Conservation (phyloP, 331 rosid species). For the Quercus tomentella region DNA sequence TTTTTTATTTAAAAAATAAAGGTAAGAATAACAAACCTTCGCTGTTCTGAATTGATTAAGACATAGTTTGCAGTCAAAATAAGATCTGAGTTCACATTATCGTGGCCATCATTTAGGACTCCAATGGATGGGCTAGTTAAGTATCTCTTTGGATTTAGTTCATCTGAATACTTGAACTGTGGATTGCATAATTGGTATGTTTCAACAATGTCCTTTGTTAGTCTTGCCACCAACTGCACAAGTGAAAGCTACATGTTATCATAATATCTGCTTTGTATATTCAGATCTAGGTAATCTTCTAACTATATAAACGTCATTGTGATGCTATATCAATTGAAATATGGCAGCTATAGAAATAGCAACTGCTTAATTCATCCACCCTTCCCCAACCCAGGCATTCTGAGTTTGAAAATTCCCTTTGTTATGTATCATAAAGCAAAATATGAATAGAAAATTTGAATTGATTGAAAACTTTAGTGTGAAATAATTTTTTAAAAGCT, state of each 20-base stretch:
- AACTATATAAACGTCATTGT: not conserved
- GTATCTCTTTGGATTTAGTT: conserved; percentile 89
- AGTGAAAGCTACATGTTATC: conserved; percentile 36
- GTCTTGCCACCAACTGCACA: conserved; percentile 83
- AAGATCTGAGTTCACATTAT: conserved; percentile 93
- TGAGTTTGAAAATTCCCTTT: too few species aligned
- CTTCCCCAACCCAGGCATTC: too few species aligned
- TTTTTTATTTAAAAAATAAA: conserved; percentile 1
- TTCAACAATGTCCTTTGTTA: conserved; percentile 91
- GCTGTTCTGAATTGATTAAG: conserved; percentile 68
- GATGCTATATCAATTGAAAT: not conserved
- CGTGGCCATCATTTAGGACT: conserved; percentile 93
- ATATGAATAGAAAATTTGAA: not conserved
- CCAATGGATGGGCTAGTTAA: conserved; percentile 93
- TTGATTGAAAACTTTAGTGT: not conserved
- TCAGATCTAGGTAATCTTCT: conserved; percentile 19
- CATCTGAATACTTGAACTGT: conserved; percentile 88
- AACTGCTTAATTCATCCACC: not conserved
- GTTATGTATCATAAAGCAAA: not conserved
- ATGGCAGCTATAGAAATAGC: not conserved
- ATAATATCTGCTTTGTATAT: conserved; percentile 10
- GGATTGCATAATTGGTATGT: conserved; percentile 92
- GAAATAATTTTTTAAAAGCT: not conserved
- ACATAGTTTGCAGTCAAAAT: conserved; percentile 82
- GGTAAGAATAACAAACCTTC: conserved; percentile 55